A percentile compares a stretch with the other conserved stretches of the same genome.
phyloP scores from a whole-genome alignment of 2,329 filamentous ascomycete genomes.

The Sarocladiaceae sp. region DNA sequence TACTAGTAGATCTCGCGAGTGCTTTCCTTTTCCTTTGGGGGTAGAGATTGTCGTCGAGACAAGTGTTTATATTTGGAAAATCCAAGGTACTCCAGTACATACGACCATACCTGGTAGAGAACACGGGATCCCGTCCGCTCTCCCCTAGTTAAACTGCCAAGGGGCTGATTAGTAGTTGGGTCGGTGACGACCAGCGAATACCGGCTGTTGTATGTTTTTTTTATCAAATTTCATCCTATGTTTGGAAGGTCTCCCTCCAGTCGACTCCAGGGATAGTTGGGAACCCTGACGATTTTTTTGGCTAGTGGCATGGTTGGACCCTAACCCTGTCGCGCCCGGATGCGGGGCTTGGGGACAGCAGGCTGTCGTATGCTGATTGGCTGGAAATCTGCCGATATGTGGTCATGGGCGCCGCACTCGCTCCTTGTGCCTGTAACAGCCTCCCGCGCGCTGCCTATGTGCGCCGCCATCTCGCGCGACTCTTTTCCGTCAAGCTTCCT shows the following conservation, averaged over 20 bases:
- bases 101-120: too few species aligned
- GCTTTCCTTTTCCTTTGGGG: neutral
- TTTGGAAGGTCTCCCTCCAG: too few species aligned
- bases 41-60: constrained; percentile 1
- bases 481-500: constrained; percentile 7
- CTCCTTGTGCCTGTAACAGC: neutral
- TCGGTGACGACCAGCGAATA: too few species aligned
- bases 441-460: neutral
- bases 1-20: constrained; percentile 2
- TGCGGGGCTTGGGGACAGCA: neutral
- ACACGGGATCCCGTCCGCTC: too few species aligned
- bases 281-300: too few species aligned
- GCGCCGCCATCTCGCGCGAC: constrained; percentile 4
- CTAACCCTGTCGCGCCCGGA: neutral
- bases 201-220: too few species aligned
- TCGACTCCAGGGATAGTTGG: too few species aligned
- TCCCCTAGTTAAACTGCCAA: too few species aligned
- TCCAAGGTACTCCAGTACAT: neutral
- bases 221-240: too few species aligned
- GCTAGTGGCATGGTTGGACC: neutral
- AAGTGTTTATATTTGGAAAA: constrained; percentile 1
- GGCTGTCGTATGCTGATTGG: neutral
- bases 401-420: constrained; percentile 1
- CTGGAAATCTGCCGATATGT: constrained; percentile 1
- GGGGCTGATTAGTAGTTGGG: too few species aligned